phyloP scores from a whole-genome alignment of 768 basidiomycete genomes.

The Pleurotus salmoneostramineus region DNA sequence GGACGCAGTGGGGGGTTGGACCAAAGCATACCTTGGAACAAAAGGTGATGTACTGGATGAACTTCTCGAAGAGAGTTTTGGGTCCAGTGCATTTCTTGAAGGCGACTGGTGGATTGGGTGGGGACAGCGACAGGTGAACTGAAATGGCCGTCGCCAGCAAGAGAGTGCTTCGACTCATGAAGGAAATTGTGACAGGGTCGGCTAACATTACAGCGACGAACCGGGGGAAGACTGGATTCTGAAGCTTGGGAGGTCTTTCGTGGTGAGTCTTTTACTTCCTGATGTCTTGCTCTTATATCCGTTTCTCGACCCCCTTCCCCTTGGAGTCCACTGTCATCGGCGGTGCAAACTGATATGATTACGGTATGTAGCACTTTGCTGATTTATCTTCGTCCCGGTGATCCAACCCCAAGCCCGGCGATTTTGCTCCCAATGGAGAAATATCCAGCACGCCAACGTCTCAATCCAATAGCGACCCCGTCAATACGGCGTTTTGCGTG shows the following conservation, averaged over 20 bases:
- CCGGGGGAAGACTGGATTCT: neutral
- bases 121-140: conserved; percentile 5
- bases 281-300: neutral
- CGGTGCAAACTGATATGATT: neutral
- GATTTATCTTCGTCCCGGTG: neutral
- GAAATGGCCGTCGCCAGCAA: conserved; percentile 3
- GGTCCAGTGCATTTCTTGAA: neutral
- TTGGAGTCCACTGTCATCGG: neutral
- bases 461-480: neutral
- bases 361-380: neutral
- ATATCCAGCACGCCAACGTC: neutral
- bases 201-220: neutral
- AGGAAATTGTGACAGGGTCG: neutral
- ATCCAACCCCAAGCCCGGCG: neutral
- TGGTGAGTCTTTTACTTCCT: neutral
- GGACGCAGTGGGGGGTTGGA: neutral
- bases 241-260: neutral
- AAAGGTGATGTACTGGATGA: conserved; percentile 6
- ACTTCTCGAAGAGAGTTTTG: conserved; percentile 6
- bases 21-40: conserved; percentile 4
- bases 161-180: neutral
- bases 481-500: neutral
- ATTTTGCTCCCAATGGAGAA: neutral
- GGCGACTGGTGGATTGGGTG: conserved; percentile 5
- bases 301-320: neutral